A percentile compares a stretch with the other conserved stretches of the same genome.
These are phyloP conservation scores for Fusarium nisikadoi DNA, from an alignment of 2,329 filamentous ascomycete species.

Conservation along the genomic window DNA sequence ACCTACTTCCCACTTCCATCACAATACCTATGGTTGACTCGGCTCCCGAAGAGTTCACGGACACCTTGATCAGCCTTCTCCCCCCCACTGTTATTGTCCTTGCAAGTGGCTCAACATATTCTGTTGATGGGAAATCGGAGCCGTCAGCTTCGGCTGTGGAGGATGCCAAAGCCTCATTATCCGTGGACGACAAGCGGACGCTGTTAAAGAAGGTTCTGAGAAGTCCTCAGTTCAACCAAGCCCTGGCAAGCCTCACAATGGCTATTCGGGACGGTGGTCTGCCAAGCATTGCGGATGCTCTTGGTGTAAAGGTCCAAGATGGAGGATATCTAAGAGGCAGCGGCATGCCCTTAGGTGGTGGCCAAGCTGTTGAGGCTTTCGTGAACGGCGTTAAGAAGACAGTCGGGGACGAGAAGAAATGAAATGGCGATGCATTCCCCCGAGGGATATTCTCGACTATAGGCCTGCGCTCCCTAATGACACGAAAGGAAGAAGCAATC, in stretches of 20 bases:
- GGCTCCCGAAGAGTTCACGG: conserved; percentile 72
- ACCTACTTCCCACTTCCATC: conserved; percentile 80
- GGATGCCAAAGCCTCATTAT: conserved; percentile 79
- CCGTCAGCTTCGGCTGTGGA: conserved; percentile 75
- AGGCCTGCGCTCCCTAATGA: conserved; percentile 1
- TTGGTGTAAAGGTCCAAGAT: conserved; percentile 83
- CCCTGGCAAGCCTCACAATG: conserved; percentile 83
- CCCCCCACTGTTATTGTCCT: conserved; percentile 83
- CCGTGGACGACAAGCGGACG: conserved; percentile 78
- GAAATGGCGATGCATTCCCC: neutral
- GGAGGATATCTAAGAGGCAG: conserved; percentile 83
- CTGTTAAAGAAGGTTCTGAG: conserved; percentile 84
- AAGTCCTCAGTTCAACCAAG: conserved; percentile 92
- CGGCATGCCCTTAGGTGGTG: conserved; percentile 85
- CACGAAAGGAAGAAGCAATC: neutral
- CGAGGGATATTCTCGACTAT: neutral
- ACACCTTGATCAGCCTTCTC: conserved; percentile 80
- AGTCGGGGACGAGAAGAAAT: conserved; percentile 67
- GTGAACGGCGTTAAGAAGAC: conserved; percentile 87
- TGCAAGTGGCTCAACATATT: conserved; percentile 70
- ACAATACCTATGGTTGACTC: conserved; percentile 81
- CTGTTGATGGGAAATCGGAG: conserved; percentile 68
- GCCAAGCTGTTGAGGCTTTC: conserved; percentile 90
- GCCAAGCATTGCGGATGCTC: conserved; percentile 87
- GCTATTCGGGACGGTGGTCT: conserved; percentile 91